Base-by-base conservation (phyloP, 2,329 filamentous ascomycete species). In the Samsoniella hepiali region DNA sequence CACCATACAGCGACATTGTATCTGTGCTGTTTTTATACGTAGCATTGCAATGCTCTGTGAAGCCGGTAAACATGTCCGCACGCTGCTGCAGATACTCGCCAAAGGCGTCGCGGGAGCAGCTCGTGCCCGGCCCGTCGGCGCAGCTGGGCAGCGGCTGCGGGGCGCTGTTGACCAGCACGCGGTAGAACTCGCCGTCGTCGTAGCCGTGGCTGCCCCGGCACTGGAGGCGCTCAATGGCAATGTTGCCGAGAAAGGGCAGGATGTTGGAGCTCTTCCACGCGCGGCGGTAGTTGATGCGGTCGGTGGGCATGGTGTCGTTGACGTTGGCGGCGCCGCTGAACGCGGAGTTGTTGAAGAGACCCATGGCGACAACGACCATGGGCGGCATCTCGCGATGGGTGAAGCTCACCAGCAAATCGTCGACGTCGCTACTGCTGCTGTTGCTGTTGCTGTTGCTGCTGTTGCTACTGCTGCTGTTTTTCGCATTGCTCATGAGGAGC, bases 311-410 rank as follows among this genome's bases (percentile, higher is more conserved):
- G 2, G 87, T 89, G 57, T 80, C 82, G 66, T 89, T 89, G 67
- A 85, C 75, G 15, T 70, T 65, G 15, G 81, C 72, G 63, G 81
- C 79, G 0, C 78, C 76, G 10, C 81, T 82, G 65, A 82, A 83
- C 0, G 78, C 81, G 3, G 84, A 87, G 73, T 89, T 89, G 77
- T 90, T 90, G 79, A 89, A 90, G 5, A 91, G 77, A 0, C 88
- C 88, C 73, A 90, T 80, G 0, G 88, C 86, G 1, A 89, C 87
- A 1, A 87, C 75, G 1, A 89, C 85, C 64, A 85, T 87, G 1
- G 88, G 87, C 1, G 87, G 87, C 2, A 90, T 76, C 71, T 90
- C 87, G 27, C 88, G 84, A 71, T 90, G 88, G 0, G 88, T 90
- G 75, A 90, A 90, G 59, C 84, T 87, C 47, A 90, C 79, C 69